Base-by-base conservation (phyloP, 345 rosid species). In the Moricandia arvensis region DNA sequence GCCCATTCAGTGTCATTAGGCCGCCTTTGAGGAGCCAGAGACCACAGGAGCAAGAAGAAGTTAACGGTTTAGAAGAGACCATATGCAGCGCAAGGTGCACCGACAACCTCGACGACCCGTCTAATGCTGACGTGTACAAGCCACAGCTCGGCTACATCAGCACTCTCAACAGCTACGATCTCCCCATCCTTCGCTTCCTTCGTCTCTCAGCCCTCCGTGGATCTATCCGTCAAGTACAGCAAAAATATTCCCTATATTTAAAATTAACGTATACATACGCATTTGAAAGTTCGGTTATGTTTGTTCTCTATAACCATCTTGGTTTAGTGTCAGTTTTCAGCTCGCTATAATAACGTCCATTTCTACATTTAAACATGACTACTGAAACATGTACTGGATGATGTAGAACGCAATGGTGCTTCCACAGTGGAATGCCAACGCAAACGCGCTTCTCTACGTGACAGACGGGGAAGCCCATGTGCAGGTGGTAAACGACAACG, bases 371-470 rank as follows among this genome's bases (percentile, higher is more conserved):
- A 31, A 73, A 63, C 21, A 8, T 41, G 17, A 30, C 1, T 59
- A 34, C 6, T 75, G 29, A 24, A 27, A 66, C 66, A 24, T 64
- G 57, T 55, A 11, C 26, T 59, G 65, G 51, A 16, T 37, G 81
- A 16, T 37, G 81, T 83, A 89, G 97, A 85, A 85, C 53, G 86
- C 88, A 8, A 49, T 87, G 35, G 62, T 86, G 82, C 65, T 84
- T 21, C 97, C 97, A 27, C 91, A 88, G 73, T 93, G 88, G 88
- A 79, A 82, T 79, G 12, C 63, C 59, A 87, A 90, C 74, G 90
- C 94, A 4, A 87, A 91, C 84, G 82, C 83, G 66, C 35, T 91
- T 17, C 38, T 86, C 6, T 91, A 87, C 83, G 87, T 68, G 21
- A 76, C 90, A 37, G 66, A 78, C 2, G 97, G 96, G 0, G 74